phyloP scores from a whole-genome alignment of 257 asterid species.

The Mitragyna speciosa region DNA sequence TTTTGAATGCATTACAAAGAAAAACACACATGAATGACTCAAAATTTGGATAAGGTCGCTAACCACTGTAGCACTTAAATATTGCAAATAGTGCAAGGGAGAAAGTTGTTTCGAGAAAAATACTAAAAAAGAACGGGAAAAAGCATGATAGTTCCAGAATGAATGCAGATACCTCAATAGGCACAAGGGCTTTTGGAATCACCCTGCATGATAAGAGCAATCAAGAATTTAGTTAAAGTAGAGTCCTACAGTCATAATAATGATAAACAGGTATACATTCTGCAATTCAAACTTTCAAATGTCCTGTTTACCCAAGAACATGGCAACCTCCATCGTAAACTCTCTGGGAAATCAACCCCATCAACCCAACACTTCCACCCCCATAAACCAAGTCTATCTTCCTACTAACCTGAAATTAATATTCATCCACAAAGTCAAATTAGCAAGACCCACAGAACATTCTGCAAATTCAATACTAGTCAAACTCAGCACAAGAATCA shows the following conservation, averaged over 20 bases:
- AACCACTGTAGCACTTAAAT: neutral
- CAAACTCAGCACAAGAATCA: constrained; percentile 14
- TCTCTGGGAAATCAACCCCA: constrained; percentile 86
- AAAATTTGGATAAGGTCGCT: neutral
- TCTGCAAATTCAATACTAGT: neutral
- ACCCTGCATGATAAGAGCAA: constrained; percentile 66
- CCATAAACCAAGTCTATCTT: constrained; percentile 93
- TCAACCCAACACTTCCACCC: constrained; percentile 96
- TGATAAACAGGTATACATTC: neutral
- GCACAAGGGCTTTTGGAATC: constrained; percentile 92
- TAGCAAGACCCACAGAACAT: constrained; percentile 9
- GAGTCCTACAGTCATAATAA: neutral
- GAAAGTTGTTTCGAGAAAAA: neutral
- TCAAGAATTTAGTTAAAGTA: constrained; percentile 19
- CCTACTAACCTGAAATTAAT: constrained; percentile 68
- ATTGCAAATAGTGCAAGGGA: neutral
- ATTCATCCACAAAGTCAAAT: constrained; percentile 15
- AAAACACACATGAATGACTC: neutral
- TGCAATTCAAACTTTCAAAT: neutral
- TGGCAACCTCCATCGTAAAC: constrained; percentile 92
- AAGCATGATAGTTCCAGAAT: neutral
- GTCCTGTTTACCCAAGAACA: constrained; percentile 79
- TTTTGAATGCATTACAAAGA: neutral
- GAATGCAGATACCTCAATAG: constrained; percentile 69
- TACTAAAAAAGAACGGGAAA: neutral